Evolutionary conservation across 2,329 filamentous ascomycete genomes (phyloP).

Genomic region (Plectosphaerella cucumerina): DNA sequence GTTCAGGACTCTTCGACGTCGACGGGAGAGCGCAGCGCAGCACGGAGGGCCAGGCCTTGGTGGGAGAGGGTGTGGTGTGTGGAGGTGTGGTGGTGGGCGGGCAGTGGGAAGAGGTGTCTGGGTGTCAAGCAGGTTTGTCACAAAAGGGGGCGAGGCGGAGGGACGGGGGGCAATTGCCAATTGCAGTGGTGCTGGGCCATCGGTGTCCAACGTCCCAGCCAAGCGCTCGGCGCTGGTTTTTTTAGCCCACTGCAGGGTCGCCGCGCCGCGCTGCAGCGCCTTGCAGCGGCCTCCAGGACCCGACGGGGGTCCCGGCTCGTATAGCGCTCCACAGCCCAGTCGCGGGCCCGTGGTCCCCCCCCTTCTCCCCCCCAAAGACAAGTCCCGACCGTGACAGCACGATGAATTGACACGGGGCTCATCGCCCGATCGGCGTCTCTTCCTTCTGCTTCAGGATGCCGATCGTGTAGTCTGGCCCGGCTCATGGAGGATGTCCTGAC

Average conservation of each 20-base stretch:
- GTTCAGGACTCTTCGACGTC: background rate
- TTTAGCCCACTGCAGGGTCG: background rate
- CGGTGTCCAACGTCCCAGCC: too few relatives aligned
- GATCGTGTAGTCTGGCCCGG: too few relatives aligned
- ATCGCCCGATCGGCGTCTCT: too few relatives aligned
- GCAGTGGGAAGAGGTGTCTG: background rate
- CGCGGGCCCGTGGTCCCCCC: too few relatives aligned
- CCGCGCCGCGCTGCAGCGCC: background rate
- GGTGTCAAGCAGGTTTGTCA: background rate
- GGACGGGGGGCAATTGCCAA: background rate
- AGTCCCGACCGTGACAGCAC: too few relatives aligned
- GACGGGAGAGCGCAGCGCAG: constrained; percentile 7
- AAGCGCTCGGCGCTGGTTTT: background rate
- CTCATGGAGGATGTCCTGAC: too few relatives aligned
- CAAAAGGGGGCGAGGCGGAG: background rate
- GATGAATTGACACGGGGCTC: too few relatives aligned
- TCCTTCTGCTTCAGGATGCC: too few relatives aligned
- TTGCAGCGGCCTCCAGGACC: background rate
- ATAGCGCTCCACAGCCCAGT: too few relatives aligned
- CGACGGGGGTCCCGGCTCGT: too few relatives aligned
- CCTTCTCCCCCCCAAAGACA: too few relatives aligned
- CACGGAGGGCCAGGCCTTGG: constrained; percentile 16
- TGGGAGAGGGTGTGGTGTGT: constrained; percentile 16
- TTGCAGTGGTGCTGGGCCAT: background rate
- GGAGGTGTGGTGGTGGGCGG: background rate